Evolutionary conservation across 169 alveolate species (phyloP).

Genomic region (Cryptosporidium parvum): DNA sequence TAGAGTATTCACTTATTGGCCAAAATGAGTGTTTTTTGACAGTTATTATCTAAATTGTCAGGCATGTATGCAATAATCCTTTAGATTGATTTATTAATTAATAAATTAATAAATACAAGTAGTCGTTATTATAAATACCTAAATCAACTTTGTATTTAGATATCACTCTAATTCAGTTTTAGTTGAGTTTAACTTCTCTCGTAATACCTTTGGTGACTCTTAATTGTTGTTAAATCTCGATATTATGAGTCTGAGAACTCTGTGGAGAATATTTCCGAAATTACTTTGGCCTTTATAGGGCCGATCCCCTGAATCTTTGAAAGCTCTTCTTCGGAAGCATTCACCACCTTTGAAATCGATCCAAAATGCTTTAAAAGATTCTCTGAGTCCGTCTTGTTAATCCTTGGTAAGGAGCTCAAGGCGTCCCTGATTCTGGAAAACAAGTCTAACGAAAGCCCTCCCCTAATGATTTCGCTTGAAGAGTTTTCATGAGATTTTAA

Average conservation of each 20-base stretch:
- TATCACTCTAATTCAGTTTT: slow-evolving; percentile 1
- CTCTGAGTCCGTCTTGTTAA: slow-evolving; percentile 76
- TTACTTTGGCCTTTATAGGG: slow-evolving; percentile 47
- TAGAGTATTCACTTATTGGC: neutral
- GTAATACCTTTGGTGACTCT: neutral
- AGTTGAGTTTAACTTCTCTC: neutral
- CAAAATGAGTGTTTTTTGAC: neutral
- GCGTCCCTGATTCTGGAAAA: slow-evolving; percentile 68
- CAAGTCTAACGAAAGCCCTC: slow-evolving; percentile 63
- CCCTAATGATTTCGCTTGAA: slow-evolving; percentile 67
- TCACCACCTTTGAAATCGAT: slow-evolving; percentile 59
- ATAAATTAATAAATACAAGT: neutral
- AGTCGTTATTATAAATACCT: neutral
- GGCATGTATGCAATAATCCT: neutral
- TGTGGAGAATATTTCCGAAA: slow-evolving; percentile 50
- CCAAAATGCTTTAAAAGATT: slow-evolving; percentile 77
- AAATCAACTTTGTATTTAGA: neutral
- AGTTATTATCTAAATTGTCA: neutral
- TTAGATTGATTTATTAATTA: neutral
- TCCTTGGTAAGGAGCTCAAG: slow-evolving; percentile 75
- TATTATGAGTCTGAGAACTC: neutral
- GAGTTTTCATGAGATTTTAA: slow-evolving; percentile 74
- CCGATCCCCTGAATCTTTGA: slow-evolving; percentile 78
- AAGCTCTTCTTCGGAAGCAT: slow-evolving; percentile 74
- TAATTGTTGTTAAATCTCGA: neutral